A percentile compares a stretch with the other conserved stretches of the same genome.
phyloP scores from a whole-genome alignment of 2,329 filamentous ascomycete genomes.

The Colletotrichum gigasporum region DNA sequence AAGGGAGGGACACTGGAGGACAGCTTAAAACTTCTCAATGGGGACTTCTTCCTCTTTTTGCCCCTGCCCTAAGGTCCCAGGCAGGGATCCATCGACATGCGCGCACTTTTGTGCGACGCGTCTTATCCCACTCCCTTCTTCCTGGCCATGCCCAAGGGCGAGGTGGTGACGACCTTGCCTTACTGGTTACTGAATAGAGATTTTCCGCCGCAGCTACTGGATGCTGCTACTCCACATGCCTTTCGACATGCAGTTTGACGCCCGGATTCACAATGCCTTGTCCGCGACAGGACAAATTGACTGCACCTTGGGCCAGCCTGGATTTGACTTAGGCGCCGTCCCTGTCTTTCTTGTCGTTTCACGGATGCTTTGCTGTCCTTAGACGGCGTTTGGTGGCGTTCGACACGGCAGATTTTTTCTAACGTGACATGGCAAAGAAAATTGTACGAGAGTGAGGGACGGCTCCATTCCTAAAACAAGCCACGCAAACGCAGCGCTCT shows the following conservation, averaged over 20 bases:
- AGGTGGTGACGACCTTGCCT: too few relatives aligned
- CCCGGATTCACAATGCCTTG: too few relatives aligned
- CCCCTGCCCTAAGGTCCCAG: neutral
- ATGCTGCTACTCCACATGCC: too few relatives aligned
- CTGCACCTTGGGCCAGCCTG: too few relatives aligned
- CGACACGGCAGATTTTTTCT: neutral
- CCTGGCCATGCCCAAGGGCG: too few relatives aligned
- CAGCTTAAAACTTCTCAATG: neutral
- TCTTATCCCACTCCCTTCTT: neutral
- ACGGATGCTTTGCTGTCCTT: neutral
- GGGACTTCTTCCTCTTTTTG: neutral
- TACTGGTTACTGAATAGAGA: neutral
- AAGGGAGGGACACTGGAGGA: too few relatives aligned
- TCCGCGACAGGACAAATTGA: too few relatives aligned
- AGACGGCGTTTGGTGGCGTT: neutral
- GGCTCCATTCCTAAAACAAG: too few relatives aligned
- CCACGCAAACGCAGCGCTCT: too few relatives aligned
- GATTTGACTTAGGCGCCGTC: too few relatives aligned
- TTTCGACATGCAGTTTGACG: too few relatives aligned
- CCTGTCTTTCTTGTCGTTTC: neutral
- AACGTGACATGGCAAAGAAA: neutral
- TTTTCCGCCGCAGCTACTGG: neutral
- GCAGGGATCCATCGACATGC: neutral
- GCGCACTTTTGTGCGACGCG: slow-evolving; percentile 1
- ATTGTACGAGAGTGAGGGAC: neutral